phyloP scores from a whole-genome alignment of 176 grass and related monocot species.

The Otatea glauca region DNA sequence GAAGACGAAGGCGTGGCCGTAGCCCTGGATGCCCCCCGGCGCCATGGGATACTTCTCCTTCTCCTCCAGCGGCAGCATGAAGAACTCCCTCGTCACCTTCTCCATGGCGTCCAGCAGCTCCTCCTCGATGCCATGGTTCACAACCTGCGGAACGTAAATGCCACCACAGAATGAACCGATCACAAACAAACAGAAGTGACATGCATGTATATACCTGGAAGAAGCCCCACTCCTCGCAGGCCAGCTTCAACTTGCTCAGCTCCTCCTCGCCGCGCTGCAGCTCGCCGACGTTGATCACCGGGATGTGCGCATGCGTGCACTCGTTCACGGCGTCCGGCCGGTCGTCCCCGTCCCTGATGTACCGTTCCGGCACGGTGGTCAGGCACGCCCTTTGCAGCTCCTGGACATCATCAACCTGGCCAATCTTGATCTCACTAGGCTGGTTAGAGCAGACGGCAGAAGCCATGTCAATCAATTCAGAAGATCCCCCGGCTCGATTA shows the following conservation, averaged over 20 bases:
- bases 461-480: slow-evolving; percentile 21
- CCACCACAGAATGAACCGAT: background rate
- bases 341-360: slow-evolving; percentile 61
- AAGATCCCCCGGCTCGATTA: background rate
- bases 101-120: slow-evolving; percentile 70
- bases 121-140: slow-evolving; percentile 76
- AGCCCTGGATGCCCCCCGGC: slow-evolving; percentile 79
- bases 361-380: slow-evolving; percentile 60
- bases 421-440: slow-evolving; percentile 38
- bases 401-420: slow-evolving; percentile 71
- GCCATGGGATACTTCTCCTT: slow-evolving; percentile 84
- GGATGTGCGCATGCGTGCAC: slow-evolving; percentile 39
- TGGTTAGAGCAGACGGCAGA: slow-evolving; percentile 30
- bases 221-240: slow-evolving; percentile 92
- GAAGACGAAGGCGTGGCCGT: slow-evolving; percentile 95
- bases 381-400: slow-evolving; percentile 57
- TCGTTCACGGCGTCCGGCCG: slow-evolving; percentile 44
- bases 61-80: slow-evolving; percentile 89
- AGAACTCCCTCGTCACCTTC: slow-evolving; percentile 64
- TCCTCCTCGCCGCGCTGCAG: slow-evolving; percentile 50
- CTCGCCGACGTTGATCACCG: slow-evolving; percentile 69
- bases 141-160: slow-evolving; percentile 39
- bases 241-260: slow-evolving; percentile 50
- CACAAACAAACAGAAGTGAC: background rate
- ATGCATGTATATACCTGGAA: slow-evolving; percentile 55